Evolutionary conservation across 371 early-diverging fungal species (phyloP).

Genomic region (Chytridiales sp.): DNA sequence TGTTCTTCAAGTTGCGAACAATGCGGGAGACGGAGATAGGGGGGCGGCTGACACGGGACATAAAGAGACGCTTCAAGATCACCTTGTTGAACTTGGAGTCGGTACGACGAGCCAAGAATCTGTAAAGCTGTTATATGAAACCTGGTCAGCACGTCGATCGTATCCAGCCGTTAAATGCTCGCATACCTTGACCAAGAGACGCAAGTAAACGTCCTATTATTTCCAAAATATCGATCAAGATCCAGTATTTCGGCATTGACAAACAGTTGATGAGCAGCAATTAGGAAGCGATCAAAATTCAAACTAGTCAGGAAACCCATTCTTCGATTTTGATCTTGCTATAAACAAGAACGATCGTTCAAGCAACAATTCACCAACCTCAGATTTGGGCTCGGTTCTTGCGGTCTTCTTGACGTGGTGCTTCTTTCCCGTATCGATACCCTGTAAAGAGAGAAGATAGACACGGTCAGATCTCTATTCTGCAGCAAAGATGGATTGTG

Average conservation of each 20-base stretch:
- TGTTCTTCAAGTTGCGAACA: slow-evolving; percentile 63
- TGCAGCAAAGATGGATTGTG: too few species aligned
- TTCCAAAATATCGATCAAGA: neutral
- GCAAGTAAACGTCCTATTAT: slow-evolving; percentile 81
- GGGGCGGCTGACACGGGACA: slow-evolving; percentile 96
- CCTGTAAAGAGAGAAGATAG: slow-evolving; percentile 50
- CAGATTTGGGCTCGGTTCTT: slow-evolving; percentile 84
- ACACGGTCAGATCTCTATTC: too few species aligned
- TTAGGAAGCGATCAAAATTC: too few species aligned
- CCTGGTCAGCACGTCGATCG: slow-evolving; percentile 3
- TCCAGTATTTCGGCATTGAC: neutral
- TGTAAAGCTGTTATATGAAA: slow-evolving; percentile 79
- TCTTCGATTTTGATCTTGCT: too few species aligned
- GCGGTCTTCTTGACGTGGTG: slow-evolving; percentile 92
- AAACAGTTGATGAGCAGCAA: neutral
- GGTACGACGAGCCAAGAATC: slow-evolving; percentile 98
- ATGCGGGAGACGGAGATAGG: slow-evolving; percentile 91
- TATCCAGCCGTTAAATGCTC: neutral
- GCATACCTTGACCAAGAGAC: slow-evolving; percentile 82
- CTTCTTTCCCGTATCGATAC: slow-evolving; percentile 90
- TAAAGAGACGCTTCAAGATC: slow-evolving; percentile 95
- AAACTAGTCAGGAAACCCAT: too few species aligned
- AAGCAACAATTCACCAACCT: slow-evolving; percentile 32
- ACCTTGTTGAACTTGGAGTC: slow-evolving; percentile 97
- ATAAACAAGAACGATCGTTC: neutral